Evolutionary conservation across 2,329 filamentous ascomycete genomes (phyloP).

Genomic region (Juglanconis oblonga): DNA sequence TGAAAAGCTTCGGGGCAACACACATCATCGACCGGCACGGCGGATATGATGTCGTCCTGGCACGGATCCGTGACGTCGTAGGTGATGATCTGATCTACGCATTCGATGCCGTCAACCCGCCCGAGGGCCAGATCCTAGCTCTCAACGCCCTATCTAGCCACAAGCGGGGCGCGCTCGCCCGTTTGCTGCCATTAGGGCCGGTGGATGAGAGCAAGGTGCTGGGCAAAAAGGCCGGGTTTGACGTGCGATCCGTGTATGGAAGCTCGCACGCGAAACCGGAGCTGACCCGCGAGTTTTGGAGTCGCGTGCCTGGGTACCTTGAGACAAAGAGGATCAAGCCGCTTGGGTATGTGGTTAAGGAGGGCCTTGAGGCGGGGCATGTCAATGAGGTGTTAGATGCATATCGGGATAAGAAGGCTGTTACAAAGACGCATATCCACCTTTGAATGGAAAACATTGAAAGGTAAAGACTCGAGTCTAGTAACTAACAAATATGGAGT

Average conservation of each 20-base stretch:
- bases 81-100: slow-evolving; percentile 38
- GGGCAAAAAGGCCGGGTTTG: slow-evolving; percentile 31
- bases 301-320: slow-evolving; percentile 27
- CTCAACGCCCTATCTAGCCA: slow-evolving; percentile 33
- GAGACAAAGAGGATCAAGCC: slow-evolving; percentile 29
- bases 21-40: slow-evolving; percentile 39
- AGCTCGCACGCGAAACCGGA: slow-evolving; percentile 25
- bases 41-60: slow-evolving; percentile 27
- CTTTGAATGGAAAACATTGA: not conserved
- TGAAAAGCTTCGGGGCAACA: slow-evolving; percentile 36
- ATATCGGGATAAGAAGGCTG: slow-evolving; percentile 33
- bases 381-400: slow-evolving; percentile 36
- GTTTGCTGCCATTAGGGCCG: slow-evolving; percentile 24
- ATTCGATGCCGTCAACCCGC: slow-evolving; percentile 32
- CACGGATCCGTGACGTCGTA: slow-evolving; percentile 32
- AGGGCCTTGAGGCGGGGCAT: slow-evolving; percentile 30
- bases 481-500: no score
- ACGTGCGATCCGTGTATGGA: slow-evolving; percentile 27
- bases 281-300: slow-evolving; percentile 31
- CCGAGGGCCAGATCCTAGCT: slow-evolving; percentile 25
- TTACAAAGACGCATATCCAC: slow-evolving; percentile 21
- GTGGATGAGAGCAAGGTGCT: slow-evolving; percentile 27
- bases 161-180: slow-evolving; percentile 32
- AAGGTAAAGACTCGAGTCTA: no score
- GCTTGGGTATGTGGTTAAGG: slow-evolving; percentile 27